Evolutionary conservation across 768 basidiomycete species (phyloP), one percentile per base, ranked within the genome.

Genomic region (Chalciporus chontae): DNA sequence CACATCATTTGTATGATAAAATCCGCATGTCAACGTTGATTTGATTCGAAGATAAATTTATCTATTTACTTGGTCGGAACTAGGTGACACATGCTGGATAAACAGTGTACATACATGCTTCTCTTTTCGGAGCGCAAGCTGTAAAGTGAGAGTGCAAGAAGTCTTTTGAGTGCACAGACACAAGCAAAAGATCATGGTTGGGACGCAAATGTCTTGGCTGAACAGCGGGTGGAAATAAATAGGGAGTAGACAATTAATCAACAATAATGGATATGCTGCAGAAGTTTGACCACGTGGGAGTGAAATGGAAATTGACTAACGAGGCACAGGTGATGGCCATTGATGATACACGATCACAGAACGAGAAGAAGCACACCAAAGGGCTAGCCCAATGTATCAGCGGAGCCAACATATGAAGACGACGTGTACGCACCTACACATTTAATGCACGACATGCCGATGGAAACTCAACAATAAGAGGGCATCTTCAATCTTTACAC

Each of bases 401-500:
- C 17, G 5, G 13, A 51, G 10, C 8, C 26, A 36, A 23, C 36
- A 44, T 3, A 24, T 40, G 26, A 54, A 43, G 26, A 37, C 34
- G 8, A 31, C 11, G 19, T 29, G 40, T 15, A 56, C 58, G 11
- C 52, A 66, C 65, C 59, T 61, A 58, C 52, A 58, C 23, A 53
- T 41, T 73, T 71, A 82, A 52, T 78, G 81, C 56, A 79, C 77
- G 55, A 75, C 73, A 57, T 83, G 80, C 40, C 84, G 80, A 60
- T 85, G 83, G 72, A 90, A 90, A 64, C 80, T 81, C 54, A 90
- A 74, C 45, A 90, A 72, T 36, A 90, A 68, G 27, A 87, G 68
- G 4, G 87, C 87, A 58, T 90, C 87, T 66, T 89, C 87, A 45
- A 87, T 73, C 60, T 75, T 81, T 53, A 86, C 79, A 42, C 81